Base-by-base conservation (phyloP, 176 grass and related monocot species). In the Lolium rigidum region DNA sequence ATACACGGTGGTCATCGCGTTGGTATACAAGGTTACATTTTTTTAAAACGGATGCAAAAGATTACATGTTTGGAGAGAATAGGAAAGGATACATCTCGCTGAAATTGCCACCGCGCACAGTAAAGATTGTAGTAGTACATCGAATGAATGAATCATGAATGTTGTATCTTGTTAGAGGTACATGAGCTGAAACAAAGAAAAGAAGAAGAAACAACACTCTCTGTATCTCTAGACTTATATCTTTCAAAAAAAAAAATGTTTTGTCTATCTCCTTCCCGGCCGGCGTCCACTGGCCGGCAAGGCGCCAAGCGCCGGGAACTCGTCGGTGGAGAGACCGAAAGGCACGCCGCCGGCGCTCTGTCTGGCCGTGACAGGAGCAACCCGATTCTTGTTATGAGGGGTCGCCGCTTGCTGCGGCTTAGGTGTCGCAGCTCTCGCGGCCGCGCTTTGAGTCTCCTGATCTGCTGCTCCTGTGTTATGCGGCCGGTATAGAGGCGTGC, bases 271-370 rank as follows among this genome's bases (percentile, higher is more conserved):
- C 39, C 52, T 86, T 62, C 11, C 65, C 3, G 13, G 22, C 22
- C 76, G 14, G 25, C 66, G 66, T 57, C 65, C 76, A 12, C 6
- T 71, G 26, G 77, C 43, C 22, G 17, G 64, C 24, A 26, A 50
- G 37, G 85, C 76, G 3, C 67, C 85, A 17, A 87, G 78, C 3
- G 57, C 28, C 14, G 85, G 67, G 78, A 87, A 87, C 17, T 87
- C 85, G 18, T 87, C 67, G 1, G 20, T 14, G 18, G 78, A 52
- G 26, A 81, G 68, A 60, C 13, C 64, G 78, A 75, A 87, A 10
- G 39, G 25, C 6, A 5, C 70, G 17, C 20, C 68, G 20, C n/a
- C 35, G 22, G 62, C 12, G 15, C 13, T 61, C 52, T 79, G 50
- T 20, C 52, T 3, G 10, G 37, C 21, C 47, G 25, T 48, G 17